Base-by-base conservation (phyloP, 2,329 filamentous ascomycete genomes). In the Scedosporium boydii region DNA sequence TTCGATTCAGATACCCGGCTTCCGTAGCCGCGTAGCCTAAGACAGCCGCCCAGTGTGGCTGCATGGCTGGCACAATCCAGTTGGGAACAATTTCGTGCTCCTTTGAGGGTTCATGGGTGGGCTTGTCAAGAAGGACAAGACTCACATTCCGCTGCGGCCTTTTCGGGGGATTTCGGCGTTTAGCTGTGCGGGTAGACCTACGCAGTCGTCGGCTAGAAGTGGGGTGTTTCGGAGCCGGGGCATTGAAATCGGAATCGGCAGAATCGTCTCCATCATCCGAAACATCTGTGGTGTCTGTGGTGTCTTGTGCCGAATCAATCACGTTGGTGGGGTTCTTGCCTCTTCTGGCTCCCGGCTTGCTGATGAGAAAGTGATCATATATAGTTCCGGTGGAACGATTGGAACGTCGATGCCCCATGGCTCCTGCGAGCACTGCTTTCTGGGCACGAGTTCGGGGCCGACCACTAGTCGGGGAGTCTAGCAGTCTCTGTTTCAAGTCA, bases 1-100 rank as follows among this genome's bases (percentile, higher is more conserved):
- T 77, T 12, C 78, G 79, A 68, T 78, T 76, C 69, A 76, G 67
- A 74, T 77, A 69, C n/a, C 75, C 75, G 4, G 75, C 69, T 1
- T 78, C 74, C 59, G 80, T 80, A 16, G 87, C 84, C 10, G 89
- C 87, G 71, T 84, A 86, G 57, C 82, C 75, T 69, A 96, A 91
- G 46, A 95, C 85, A 62, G 86, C 81, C 26, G 85, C 76, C 66
- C 92, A 85, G 16, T 91, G 80, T 56, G 44, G 12, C 56, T 60
- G 62, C 62, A 63, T 59, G 4, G 62, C 62, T 21, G 62, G 57
- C 7, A 59, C 58, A 29, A 59, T 76, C 84, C 83, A 89, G 46
- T 80, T 74, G 14, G 82, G 82, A 58, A 84, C 21, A 23, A 53
- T 21, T 12, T 12, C 10, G 10, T 80, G 68, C 18, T 46, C 18